phyloP scores from a whole-genome alignment of 768 basidiomycete genomes.

The Rhizopogon roseolus region DNA sequence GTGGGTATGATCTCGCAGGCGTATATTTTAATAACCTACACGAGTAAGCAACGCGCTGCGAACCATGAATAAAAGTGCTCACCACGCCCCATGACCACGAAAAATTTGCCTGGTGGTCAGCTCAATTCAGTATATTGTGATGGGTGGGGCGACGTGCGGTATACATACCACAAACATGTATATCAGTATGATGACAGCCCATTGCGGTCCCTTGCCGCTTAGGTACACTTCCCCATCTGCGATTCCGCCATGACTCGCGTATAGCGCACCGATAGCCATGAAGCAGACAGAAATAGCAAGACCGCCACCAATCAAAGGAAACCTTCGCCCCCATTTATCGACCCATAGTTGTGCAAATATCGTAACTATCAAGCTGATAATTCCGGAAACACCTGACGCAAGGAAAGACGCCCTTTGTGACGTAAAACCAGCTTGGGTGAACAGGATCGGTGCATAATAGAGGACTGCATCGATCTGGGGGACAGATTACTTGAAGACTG shows the following conservation, averaged over 20 bases:
- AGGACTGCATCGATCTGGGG: constrained; percentile 21
- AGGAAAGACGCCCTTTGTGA: constrained; percentile 43
- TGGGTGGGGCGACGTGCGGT: neutral
- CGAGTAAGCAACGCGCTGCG: neutral
- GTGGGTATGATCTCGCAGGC: constrained; percentile 45
- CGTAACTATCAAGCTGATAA: constrained; percentile 36
- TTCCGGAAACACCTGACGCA: constrained; percentile 45
- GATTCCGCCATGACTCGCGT: constrained; percentile 34
- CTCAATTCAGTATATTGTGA: neutral
- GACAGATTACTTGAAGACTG: neutral
- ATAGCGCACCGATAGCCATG: constrained; percentile 39
- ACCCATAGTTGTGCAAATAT: constrained; percentile 33
- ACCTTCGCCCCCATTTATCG: constrained; percentile 33
- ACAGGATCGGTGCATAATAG: constrained; percentile 43
- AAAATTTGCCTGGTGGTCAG: neutral
- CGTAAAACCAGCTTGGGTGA: constrained; percentile 47
- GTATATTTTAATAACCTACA: constrained; percentile 32
- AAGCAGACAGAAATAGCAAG: constrained; percentile 32
- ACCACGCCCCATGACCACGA: neutral
- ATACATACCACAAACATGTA: constrained; percentile 37
- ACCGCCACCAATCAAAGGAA: constrained; percentile 39
- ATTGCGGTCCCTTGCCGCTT: constrained; percentile 20
- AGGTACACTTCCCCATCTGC: constrained; percentile 18
- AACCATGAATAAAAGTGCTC: neutral
- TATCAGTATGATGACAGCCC: constrained; percentile 41